Percentiles rank a stretch among this genome's conserved stretches.
Evolutionary conservation across 2,329 filamentous ascomycete species (phyloP).

Genomic region (Clonostachys rosea): DNA sequence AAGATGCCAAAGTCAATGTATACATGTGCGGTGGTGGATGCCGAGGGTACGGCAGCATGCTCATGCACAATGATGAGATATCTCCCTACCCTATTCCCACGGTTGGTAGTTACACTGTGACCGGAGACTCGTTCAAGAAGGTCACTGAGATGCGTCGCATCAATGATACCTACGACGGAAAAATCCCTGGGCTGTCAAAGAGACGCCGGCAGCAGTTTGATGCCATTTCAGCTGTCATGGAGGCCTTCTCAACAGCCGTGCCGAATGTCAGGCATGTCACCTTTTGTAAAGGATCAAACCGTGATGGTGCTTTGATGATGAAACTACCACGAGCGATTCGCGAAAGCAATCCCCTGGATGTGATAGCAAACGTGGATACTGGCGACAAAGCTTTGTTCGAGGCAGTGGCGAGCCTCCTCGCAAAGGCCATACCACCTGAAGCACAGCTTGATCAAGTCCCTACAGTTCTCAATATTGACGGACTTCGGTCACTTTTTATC

Average conservation of each 20-base stretch:
- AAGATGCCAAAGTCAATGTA: constrained; percentile 52
- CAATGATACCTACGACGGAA: constrained; percentile 44
- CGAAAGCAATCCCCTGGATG: constrained; percentile 58
- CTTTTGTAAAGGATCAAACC: constrained; percentile 84
- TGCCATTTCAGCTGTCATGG: constrained; percentile 77
- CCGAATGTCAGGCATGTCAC: constrained; percentile 68
- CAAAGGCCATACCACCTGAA: constrained; percentile 33
- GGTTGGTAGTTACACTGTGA: constrained; percentile 73
- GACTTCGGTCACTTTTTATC: constrained; percentile 38
- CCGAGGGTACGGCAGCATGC: constrained; percentile 82
- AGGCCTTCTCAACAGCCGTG: constrained; percentile 65
- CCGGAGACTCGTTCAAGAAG: constrained; percentile 53
- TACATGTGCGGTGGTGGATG: constrained; percentile 91
- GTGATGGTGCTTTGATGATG: constrained; percentile 78
- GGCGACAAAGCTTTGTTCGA: constrained; percentile 22
- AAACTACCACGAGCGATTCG: constrained; percentile 56
- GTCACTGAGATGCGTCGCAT: constrained; percentile 44
- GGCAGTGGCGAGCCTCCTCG: constrained; percentile 28
- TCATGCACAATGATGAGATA: constrained; percentile 73
- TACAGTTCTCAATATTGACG: constrained; percentile 31
- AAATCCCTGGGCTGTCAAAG: constrained; percentile 75
- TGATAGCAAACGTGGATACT: constrained; percentile 17
- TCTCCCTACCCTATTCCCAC: constrained; percentile 79
- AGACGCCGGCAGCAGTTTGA: constrained; percentile 77
- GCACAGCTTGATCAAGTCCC: constrained; percentile 24